Conservation (phyloP, 495 filamentous ascomycete genomes). For the Hyaloscypha variabilis region DNA sequence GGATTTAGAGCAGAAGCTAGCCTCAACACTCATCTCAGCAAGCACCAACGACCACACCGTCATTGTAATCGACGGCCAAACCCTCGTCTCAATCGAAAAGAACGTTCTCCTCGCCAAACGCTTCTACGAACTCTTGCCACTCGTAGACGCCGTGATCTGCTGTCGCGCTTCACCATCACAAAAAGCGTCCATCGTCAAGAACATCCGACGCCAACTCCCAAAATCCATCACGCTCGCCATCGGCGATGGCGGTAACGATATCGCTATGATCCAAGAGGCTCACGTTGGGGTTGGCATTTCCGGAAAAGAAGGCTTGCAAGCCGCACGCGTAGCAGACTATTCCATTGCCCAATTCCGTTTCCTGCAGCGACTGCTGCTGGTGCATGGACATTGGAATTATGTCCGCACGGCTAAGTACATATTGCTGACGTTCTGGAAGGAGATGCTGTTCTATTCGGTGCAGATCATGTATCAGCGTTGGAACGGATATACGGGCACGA, state of each 20-base stretch:
- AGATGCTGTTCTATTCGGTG: conserved; percentile 78
- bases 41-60: conserved; percentile 70
- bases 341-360: conserved; percentile 92
- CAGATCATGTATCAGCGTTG: conserved; percentile 84
- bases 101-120: conserved; percentile 55
- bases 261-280: conserved; percentile 94
- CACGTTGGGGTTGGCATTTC: conserved; percentile 94
- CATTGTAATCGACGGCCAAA: conserved; percentile 86
- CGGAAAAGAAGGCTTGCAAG: conserved; percentile 90
- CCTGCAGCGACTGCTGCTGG: conserved; percentile 82
- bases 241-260: conserved; percentile 92
- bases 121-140: conserved; percentile 80
- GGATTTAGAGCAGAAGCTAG: conserved; percentile 62
- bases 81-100: conserved; percentile 68
- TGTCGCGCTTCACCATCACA: conserved; percentile 87
- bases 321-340: conserved; percentile 87
- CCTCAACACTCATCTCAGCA: conserved; percentile 56
- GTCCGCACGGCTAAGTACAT: conserved; percentile 86
- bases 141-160: conserved; percentile 86
- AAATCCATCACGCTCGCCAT: conserved; percentile 85
- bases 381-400: conserved; percentile 96
- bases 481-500: conserved; percentile 88
- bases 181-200: conserved; percentile 81
- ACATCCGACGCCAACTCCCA: conserved; percentile 69
- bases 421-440: conserved; percentile 89